phyloP scores from a whole-genome alignment of 2,329 filamentous ascomycete genomes.

The Diplodia seriata region DNA sequence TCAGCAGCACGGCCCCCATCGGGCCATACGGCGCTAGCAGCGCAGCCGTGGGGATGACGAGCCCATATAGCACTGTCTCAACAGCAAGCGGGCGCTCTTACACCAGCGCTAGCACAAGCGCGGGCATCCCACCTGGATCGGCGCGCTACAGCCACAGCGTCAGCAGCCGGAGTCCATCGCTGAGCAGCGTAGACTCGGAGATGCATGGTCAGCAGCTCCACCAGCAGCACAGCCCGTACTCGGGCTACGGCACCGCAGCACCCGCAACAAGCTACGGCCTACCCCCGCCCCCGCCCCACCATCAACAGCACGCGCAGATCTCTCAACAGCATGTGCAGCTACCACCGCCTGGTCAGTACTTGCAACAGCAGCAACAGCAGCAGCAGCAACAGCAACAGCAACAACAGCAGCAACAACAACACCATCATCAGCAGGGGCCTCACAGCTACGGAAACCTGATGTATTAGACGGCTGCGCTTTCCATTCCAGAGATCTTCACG shows the following conservation, averaged over 20 bases:
- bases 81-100: slow-evolving; percentile 26
- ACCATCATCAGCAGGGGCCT: slow-evolving; percentile 19
- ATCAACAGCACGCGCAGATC: slow-evolving; percentile 14
- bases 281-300: slow-evolving; percentile 23
- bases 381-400: slow-evolving; percentile 8
- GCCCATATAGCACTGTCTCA: slow-evolving; percentile 24
- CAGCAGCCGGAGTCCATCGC: slow-evolving; percentile 28
- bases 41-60: slow-evolving; percentile 15
- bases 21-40: slow-evolving; percentile 11
- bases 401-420: slow-evolving; percentile 17
- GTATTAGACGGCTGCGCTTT: slow-evolving; percentile 4
- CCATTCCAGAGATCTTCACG: background rate
- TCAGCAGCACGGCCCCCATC: slow-evolving; percentile 12
- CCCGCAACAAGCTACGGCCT: slow-evolving; percentile 20
- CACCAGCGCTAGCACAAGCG: slow-evolving; percentile 12
- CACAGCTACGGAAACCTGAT: slow-evolving; percentile 22
- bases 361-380: slow-evolving; percentile 22
- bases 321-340: slow-evolving; percentile 16
- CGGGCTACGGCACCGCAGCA: slow-evolving; percentile 17
- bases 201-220: slow-evolving; percentile 30
- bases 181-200: slow-evolving; percentile 31
- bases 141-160: slow-evolving; percentile 29
- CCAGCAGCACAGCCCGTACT: slow-evolving; percentile 28
- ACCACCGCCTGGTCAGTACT: slow-evolving; percentile 12
- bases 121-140: slow-evolving; percentile 1